A percentile compares a stretch with the other conserved stretches of the same genome.
Evolutionary conservation across 2,329 filamentous ascomycete genomes (phyloP).

Genomic region (Diaporthe sp.): DNA sequence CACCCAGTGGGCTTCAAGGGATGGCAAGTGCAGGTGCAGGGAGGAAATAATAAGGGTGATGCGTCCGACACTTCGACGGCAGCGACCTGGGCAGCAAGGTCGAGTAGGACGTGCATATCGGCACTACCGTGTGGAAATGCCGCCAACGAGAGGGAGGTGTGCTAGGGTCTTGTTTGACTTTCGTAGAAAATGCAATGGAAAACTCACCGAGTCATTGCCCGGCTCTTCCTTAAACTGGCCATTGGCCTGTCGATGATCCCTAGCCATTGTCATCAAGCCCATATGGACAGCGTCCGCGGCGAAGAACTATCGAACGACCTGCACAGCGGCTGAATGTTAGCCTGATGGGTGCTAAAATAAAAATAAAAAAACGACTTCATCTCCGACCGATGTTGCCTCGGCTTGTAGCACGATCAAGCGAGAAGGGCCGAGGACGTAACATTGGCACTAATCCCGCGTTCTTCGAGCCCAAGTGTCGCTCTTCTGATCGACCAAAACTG

Average conservation of each 20-base stretch:
- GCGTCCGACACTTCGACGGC: background rate
- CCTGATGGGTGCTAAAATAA: slow-evolving; percentile 12
- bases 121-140: slow-evolving; percentile 32
- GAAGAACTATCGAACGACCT: slow-evolving; percentile 39
- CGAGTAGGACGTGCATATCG: slow-evolving; percentile 17
- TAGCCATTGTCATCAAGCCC: slow-evolving; percentile 60
- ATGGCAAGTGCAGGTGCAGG: slow-evolving; percentile 1
- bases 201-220: slow-evolving; percentile 57
- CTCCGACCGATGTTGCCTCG: slow-evolving; percentile 25
- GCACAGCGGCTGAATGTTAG: slow-evolving; percentile 30
- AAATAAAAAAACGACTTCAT: background rate
- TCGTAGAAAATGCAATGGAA: slow-evolving; percentile 25
- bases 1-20: background rate
- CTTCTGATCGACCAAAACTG: slow-evolving; percentile 9
- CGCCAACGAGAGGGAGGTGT: slow-evolving; percentile 4
- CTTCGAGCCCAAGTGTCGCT: slow-evolving; percentile 19
- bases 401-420: background rate
- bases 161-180: slow-evolving; percentile 32
- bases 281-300: slow-evolving; percentile 46
- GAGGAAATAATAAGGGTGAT: background rate
- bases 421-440: slow-evolving; percentile 18
- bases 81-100: background rate
- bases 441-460: slow-evolving; percentile 25
- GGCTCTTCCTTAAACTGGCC: slow-evolving; percentile 61
- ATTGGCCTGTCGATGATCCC: slow-evolving; percentile 57